A percentile compares a stretch with the other conserved stretches of the same genome.
Conservation (phyloP, 345 rosid genomes). For the Ceriops decandra region DNA sequence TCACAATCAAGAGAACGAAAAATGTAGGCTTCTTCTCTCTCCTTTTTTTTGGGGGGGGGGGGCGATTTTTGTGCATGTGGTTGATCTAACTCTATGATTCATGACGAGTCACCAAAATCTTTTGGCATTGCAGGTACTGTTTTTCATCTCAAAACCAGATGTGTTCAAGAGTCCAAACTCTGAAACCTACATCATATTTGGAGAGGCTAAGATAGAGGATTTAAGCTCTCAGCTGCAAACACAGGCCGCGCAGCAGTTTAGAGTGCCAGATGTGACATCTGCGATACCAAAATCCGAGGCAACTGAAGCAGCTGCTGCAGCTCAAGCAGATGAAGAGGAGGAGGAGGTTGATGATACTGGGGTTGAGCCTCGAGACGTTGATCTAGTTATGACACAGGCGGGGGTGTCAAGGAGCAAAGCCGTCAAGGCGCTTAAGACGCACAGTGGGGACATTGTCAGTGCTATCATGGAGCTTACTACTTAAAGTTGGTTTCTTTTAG, state of each 20-base stretch:
- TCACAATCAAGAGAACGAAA: slow-evolving; percentile 80
- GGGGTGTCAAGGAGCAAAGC: slow-evolving; percentile 70
- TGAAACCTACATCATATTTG: slow-evolving; percentile 77
- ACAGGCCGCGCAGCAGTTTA: slow-evolving; percentile 87
- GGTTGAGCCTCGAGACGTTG: slow-evolving; percentile 75
- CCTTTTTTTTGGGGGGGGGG: background rate
- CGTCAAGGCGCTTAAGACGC: slow-evolving; percentile 69
- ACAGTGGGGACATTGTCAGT: slow-evolving; percentile 79
- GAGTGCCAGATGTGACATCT: slow-evolving; percentile 70
- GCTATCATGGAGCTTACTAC: slow-evolving; percentile 92
- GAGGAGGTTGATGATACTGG: slow-evolving; percentile 76
- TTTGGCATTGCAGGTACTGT: slow-evolving; percentile 49
- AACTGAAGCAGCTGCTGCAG: slow-evolving; percentile 26
- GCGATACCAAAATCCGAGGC: slow-evolving; percentile 53
- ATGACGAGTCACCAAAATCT: background rate
- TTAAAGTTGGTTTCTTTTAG: slow-evolving; percentile 21
- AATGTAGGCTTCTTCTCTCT: slow-evolving; percentile 35
- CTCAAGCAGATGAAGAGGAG: slow-evolving; percentile 62
- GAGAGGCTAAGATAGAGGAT: slow-evolving; percentile 92
- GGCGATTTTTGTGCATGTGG: background rate
- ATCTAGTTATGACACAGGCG: slow-evolving; percentile 84
- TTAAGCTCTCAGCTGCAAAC: slow-evolving; percentile 87
- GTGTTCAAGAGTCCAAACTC: slow-evolving; percentile 88
- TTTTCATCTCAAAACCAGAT: slow-evolving; percentile 83
- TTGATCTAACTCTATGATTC: slow-evolving; percentile 7